phyloP scores from a whole-genome alignment of 768 basidiomycete species.

The Mycena haematopus region DNA sequence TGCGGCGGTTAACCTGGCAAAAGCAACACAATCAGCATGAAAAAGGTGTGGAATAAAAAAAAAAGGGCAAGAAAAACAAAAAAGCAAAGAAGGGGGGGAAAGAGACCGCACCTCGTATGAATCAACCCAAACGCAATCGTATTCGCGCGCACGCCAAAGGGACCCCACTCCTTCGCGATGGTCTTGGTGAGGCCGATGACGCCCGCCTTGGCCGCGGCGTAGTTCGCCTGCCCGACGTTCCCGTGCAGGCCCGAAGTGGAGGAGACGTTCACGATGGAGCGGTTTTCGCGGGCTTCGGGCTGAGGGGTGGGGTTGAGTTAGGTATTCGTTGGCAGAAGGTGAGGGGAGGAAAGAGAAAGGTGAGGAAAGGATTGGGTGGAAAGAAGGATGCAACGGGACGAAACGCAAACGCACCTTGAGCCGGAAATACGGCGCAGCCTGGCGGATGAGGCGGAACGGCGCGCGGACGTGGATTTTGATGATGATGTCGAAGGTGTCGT shows the following conservation, averaged over 20 bases:
- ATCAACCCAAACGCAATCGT: constrained; percentile 81
- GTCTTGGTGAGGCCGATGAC: constrained; percentile 85
- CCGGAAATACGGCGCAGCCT: constrained; percentile 86
- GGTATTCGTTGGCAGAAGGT: not conserved
- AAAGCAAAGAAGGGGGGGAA: too few relatives aligned
- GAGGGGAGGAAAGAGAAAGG: constrained; percentile 6
- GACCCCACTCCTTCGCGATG: constrained; percentile 87
- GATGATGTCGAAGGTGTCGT: constrained; percentile 83
- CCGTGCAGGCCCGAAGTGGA: constrained; percentile 86
- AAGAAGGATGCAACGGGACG: too few relatives aligned
- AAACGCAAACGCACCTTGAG: constrained; percentile 71
- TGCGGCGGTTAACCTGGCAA: constrained; percentile 68
- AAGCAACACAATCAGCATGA: not conserved
- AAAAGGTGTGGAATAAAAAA: not conserved
- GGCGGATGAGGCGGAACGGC: constrained; percentile 84
- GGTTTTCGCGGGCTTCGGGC: constrained; percentile 65
- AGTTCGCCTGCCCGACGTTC: constrained; percentile 86
- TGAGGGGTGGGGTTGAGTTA: constrained; percentile 30
- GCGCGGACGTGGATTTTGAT: constrained; percentile 86
- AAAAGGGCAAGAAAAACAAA: not conserved
- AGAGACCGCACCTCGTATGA: constrained; percentile 65
- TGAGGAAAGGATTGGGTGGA: too few relatives aligned
- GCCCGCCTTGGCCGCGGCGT: constrained; percentile 80
- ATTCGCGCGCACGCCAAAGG: constrained; percentile 83
- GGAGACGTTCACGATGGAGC: constrained; percentile 83